Evolutionary conservation across 768 basidiomycete species (phyloP), one percentile per base, ranked within the genome.

Genomic region (Russula earlei): DNA sequence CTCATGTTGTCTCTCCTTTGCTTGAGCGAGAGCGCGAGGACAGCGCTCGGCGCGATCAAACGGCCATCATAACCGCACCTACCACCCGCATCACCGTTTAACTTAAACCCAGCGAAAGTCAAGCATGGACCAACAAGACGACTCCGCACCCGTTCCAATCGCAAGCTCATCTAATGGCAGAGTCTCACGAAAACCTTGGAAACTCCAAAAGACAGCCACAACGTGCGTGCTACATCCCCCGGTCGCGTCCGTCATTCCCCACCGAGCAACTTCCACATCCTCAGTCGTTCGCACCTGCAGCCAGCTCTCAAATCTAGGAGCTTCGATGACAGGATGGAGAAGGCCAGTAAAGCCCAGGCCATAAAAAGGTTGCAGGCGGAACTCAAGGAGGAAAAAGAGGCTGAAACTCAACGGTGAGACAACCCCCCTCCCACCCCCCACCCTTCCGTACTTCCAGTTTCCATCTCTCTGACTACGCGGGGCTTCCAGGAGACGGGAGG

Each of bases 341-440:
- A 82, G 65, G 80, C 81, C 24, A 79, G 79, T 66, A 80, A 79
- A 63, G 78, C 78, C 19, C 73, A 74, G 37, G 85, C 89, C 19
- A 77, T 86, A 58, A 91, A 87, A 69, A 83, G 84, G 66, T 72
- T 91, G 29, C 75, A 89, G 68, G 64, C 68, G 10, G 88, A 89
- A 60, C 75, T 91, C 61, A 85, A 80, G 66, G 82, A 85, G 44
- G 89, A 91, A 67, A 90, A 88, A 63, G 71, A 77, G 62, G 78
- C 82, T 4, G 88, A 89, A 63, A 71, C 76, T 45, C 72, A 76
- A 59, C 75, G 84, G 87, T 83, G 57, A 53, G 70, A 65, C 24
- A 12, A 11, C 31, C 31, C 7, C 11, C 31, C 31, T 33, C 31
- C 31, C 11, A 33, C 31, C 31, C 34, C 14, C 15, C 34, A 15